A percentile compares a stretch with the other conserved stretches of the same genome.
Conservation (phyloP, 2,329 filamentous ascomycete genomes). For the Teratosphaeria nubilosa region DNA sequence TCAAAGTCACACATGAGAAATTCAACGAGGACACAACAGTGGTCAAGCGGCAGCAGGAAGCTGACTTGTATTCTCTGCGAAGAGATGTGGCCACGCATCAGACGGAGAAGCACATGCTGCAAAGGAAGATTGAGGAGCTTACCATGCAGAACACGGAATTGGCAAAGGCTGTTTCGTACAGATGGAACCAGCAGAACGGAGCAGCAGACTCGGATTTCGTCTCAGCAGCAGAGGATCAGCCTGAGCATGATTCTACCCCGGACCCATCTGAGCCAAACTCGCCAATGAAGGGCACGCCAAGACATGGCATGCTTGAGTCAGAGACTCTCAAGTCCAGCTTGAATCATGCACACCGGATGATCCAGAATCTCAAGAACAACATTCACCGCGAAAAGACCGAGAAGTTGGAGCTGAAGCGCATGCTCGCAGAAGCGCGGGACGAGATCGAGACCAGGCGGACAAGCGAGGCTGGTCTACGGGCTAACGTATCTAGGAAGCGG, state of each 20-base stretch:
- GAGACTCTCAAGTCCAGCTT: conserved; percentile 93
- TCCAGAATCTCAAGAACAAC: conserved; percentile 88
- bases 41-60: conserved; percentile 72
- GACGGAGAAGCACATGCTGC: conserved; percentile 64
- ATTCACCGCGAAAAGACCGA: conserved; percentile 98
- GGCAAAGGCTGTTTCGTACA: conserved; percentile 68
- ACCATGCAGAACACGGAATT: conserved; percentile 84
- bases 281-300: conserved; percentile 80
- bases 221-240: conserved; percentile 52
- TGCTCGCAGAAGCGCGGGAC: conserved; percentile 90
- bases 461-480: conserved; percentile 35
- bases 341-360: conserved; percentile 89
- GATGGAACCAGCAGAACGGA: conserved; percentile 36
- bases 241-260: conserved; percentile 50
- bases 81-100: conserved; percentile 71
- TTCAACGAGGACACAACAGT: conserved; percentile 70
- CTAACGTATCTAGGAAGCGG: conserved; percentile 47
- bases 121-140: conserved; percentile 80
- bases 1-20: conserved; percentile 69
- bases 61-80: conserved; percentile 74
- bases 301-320: conserved; percentile 84
- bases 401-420: conserved; percentile 87
- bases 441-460: conserved; percentile 59
- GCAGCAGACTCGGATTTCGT: conserved; percentile 36
- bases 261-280: conserved; percentile 87